Conservation (phyloP, 2,329 filamentous ascomycete species). For the Epichloe scottii region DNA sequence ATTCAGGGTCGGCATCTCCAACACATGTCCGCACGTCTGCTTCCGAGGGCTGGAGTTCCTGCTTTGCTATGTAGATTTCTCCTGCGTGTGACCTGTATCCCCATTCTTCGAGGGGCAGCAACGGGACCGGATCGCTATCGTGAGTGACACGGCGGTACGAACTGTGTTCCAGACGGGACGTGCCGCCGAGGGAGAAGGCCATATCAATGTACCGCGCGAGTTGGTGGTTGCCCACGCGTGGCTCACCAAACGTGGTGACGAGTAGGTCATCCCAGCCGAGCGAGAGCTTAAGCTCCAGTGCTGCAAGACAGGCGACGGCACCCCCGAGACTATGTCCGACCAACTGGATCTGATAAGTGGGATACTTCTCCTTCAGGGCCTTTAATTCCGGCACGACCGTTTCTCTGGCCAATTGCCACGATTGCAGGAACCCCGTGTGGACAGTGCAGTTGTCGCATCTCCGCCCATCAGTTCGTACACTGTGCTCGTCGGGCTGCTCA, state of each 20-base stretch:
- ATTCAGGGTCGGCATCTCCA: conserved; percentile 58
- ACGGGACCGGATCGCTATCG: conserved; percentile 71
- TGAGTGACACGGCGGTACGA: conserved; percentile 74
- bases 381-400: conserved; percentile 57
- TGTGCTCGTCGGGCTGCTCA: conserved; percentile 3
- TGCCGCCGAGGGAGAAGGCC: conserved; percentile 32
- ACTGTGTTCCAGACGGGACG: conserved; percentile 20
- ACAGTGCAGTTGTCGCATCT: conserved; percentile 81
- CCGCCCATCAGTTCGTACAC: conserved; percentile 18
- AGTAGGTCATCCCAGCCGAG: conserved; percentile 62
- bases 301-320: conserved; percentile 79
- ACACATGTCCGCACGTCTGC: conserved; percentile 59
- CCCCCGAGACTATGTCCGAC: conserved; percentile 89
- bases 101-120: conserved; percentile 79
- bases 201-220: conserved; percentile 43
- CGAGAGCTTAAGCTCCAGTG: conserved; percentile 60
- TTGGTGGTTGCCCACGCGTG: conserved; percentile 48
- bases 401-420: conserved; percentile 65
- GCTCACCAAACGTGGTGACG: conserved; percentile 90
- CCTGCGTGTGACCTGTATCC: conserved; percentile 75
- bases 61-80: conserved; percentile 74
- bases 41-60: conserved; percentile 52
- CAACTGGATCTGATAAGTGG: conserved; percentile 61
- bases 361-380: conserved; percentile 45
- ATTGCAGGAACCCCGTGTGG: conserved; percentile 76